These are phyloP conservation scores for Fusarium setosum DNA, from an alignment of 2,329 filamentous ascomycete genomes.

Conservation along the genomic window DNA sequence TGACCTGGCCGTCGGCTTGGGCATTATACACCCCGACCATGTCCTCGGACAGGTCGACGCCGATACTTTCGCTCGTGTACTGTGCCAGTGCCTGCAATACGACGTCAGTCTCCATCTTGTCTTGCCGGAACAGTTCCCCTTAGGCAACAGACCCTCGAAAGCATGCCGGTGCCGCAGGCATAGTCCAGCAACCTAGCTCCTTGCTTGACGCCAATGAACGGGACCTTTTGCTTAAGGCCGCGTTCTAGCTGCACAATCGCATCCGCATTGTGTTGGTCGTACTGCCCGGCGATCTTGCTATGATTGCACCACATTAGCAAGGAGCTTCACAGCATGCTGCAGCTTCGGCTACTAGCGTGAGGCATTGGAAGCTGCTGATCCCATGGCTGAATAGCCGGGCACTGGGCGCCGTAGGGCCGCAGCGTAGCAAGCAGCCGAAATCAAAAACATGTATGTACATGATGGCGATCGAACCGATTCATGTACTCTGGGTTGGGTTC, in stretches of 20 bases:
- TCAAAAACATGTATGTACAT: conserved; percentile 1
- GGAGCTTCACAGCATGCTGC: conserved; percentile 8
- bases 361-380: conserved; percentile 12
- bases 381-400: background rate
- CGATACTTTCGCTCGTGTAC: conserved; percentile 65
- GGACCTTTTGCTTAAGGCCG: conserved; percentile 62
- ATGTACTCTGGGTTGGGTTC: conserved; percentile 2
- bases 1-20: conserved; percentile 65
- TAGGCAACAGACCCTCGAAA: conserved; percentile 66
- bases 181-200: conserved; percentile 75
- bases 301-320: conserved; percentile 29
- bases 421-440: background rate
- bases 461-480: background rate
- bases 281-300: conserved; percentile 47
- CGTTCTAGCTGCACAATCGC: conserved; percentile 64
- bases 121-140: background rate
- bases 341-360: conserved; percentile 14
- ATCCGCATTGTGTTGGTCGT: conserved; percentile 65
- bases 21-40: conserved; percentile 78
- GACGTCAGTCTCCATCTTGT: conserved; percentile 1
- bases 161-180: conserved; percentile 77
- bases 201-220: conserved; percentile 69
- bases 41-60: conserved; percentile 76
- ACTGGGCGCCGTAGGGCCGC: background rate
- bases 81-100: conserved; percentile 35